Evolutionary conservation across 164 flowering plant species (phyloP).

Genomic region (Piper longum): DNA sequence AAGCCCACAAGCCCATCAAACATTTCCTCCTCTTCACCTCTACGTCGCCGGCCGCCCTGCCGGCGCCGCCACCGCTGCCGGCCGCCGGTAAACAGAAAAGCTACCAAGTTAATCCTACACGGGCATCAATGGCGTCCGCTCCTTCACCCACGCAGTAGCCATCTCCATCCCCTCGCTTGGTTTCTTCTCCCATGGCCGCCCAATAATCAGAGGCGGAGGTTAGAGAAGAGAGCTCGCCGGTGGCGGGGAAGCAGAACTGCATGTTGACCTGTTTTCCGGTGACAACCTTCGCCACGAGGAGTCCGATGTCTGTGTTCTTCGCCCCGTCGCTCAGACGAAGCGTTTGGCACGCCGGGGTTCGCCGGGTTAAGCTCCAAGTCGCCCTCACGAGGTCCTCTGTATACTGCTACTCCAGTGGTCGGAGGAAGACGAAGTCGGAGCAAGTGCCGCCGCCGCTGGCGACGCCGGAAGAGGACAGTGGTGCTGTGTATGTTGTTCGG

Average conservation of each 20-base stretch:
- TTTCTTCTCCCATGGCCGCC: too few relatives aligned
- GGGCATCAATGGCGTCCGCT: too few relatives aligned
- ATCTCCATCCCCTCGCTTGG: too few relatives aligned
- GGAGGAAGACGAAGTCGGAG: conserved; percentile 11
- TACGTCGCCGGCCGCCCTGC: too few relatives aligned
- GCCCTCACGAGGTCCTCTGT: conserved; percentile 22
- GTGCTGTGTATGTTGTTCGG: too few relatives aligned
- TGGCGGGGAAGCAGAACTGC: conserved; percentile 13
- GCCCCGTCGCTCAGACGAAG: conserved; percentile 20
- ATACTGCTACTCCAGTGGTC: conserved; percentile 30
- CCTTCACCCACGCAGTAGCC: too few relatives aligned
- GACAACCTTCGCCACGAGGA: conserved; percentile 18
- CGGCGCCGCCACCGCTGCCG: too few relatives aligned
- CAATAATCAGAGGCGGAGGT: too few relatives aligned
- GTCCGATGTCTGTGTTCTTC: conserved; percentile 12
- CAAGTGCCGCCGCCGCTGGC: conserved; percentile 5
- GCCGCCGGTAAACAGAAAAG: too few relatives aligned
- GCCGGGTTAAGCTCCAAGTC: conserved; percentile 14
- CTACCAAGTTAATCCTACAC: too few relatives aligned
- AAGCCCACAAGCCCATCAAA: too few relatives aligned
- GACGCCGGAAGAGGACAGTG: conserved; percentile 1
- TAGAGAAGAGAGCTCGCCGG: neutral
- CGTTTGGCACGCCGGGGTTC: conserved; percentile 16
- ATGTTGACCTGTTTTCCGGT: conserved; percentile 29
- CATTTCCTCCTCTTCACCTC: too few relatives aligned